Evolutionary conservation across 768 basidiomycete genomes (phyloP).

Genomic region (Podaxis sp.): DNA sequence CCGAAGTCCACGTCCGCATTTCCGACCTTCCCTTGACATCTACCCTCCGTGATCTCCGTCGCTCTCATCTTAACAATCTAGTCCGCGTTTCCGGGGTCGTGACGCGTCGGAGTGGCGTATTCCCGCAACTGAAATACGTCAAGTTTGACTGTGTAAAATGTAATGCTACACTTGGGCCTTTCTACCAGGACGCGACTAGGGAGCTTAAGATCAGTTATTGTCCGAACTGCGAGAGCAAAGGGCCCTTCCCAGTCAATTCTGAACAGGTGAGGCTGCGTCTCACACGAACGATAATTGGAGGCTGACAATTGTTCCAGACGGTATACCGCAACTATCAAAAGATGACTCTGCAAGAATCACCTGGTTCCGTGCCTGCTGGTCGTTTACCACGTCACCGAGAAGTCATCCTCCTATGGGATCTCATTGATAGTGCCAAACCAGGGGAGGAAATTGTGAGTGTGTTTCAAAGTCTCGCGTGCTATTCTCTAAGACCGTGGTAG

Average conservation of each 20-base stretch:
- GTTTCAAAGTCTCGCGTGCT: slow-evolving; percentile 6
- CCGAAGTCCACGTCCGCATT: slow-evolving; percentile 96
- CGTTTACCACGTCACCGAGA: slow-evolving; percentile 96
- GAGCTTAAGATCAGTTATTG: slow-evolving; percentile 96
- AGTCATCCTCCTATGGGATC: slow-evolving; percentile 94
- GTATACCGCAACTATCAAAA: slow-evolving; percentile 98
- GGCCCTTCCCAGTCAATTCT: slow-evolving; percentile 94
- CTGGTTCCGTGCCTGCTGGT: slow-evolving; percentile 96
- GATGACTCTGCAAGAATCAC: slow-evolving; percentile 97
- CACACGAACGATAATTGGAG: neutral
- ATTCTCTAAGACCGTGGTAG: slow-evolving; percentile 33
- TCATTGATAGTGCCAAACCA: slow-evolving; percentile 97
- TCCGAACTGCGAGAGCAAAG: slow-evolving; percentile 89
- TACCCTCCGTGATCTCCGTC: slow-evolving; percentile 90
- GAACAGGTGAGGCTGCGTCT: slow-evolving; percentile 62
- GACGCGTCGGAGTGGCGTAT: slow-evolving; percentile 91
- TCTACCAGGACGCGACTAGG: slow-evolving; percentile 94
- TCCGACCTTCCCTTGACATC: slow-evolving; percentile 87
- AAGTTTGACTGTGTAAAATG: slow-evolving; percentile 98
- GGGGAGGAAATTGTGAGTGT: slow-evolving; percentile 90
- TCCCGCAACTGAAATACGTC: slow-evolving; percentile 99
- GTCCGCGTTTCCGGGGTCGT: slow-evolving; percentile 96
- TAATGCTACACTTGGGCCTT: slow-evolving; percentile 89
- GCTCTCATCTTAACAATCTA: slow-evolving; percentile 89
- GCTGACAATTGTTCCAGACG: slow-evolving; percentile 49